Percentiles rank a stretch among this genome's conserved stretches.
phyloP scores from a whole-genome alignment of 1,284 basidiomycete genomes.

The Anthracocystis setariae region DNA sequence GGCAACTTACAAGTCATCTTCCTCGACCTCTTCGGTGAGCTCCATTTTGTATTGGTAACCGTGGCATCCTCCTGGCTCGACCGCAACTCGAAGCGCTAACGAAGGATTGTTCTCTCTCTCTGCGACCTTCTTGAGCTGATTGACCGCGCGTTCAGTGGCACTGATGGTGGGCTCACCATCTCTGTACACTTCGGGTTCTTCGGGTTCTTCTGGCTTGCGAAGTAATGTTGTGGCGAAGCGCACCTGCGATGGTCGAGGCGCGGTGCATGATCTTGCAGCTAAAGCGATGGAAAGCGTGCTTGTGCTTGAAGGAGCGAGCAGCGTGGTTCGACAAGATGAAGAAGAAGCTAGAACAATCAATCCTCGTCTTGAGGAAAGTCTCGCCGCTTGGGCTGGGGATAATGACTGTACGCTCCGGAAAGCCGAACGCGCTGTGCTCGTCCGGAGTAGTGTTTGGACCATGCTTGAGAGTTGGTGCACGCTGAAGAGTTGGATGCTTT shows the following conservation, averaged over 20 bases:
- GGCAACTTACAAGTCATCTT: conserved; percentile 78
- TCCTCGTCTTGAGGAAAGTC: conserved; percentile 7
- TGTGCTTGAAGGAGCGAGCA: neutral
- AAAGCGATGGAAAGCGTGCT: neutral
- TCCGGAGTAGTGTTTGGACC: conserved; percentile 14
- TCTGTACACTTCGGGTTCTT: conserved; percentile 55
- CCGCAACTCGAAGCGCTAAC: conserved; percentile 78
- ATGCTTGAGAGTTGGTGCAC: neutral
- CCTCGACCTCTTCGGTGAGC: conserved; percentile 73
- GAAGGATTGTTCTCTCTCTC: conserved; percentile 73
- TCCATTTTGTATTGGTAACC: conserved; percentile 92
- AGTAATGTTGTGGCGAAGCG: conserved; percentile 24
- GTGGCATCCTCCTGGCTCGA: conserved; percentile 90
- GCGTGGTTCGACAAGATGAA: conserved; percentile 1
- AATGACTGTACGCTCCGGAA: conserved; percentile 5
- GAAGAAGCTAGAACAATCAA: conserved; percentile 4
- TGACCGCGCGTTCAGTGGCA: conserved; percentile 61
- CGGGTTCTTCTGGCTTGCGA: conserved; percentile 55
- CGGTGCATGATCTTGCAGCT: neutral
- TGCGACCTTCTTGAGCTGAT: conserved; percentile 52
- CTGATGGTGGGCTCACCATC: conserved; percentile 53
- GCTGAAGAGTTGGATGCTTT: neutral
- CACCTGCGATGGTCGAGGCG: neutral
- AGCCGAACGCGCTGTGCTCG: conserved; percentile 9
- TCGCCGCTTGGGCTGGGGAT: conserved; percentile 9